phyloP scores from a whole-genome alignment of 2,329 filamentous ascomycete genomes.

The Trichoderma semiorbis region DNA sequence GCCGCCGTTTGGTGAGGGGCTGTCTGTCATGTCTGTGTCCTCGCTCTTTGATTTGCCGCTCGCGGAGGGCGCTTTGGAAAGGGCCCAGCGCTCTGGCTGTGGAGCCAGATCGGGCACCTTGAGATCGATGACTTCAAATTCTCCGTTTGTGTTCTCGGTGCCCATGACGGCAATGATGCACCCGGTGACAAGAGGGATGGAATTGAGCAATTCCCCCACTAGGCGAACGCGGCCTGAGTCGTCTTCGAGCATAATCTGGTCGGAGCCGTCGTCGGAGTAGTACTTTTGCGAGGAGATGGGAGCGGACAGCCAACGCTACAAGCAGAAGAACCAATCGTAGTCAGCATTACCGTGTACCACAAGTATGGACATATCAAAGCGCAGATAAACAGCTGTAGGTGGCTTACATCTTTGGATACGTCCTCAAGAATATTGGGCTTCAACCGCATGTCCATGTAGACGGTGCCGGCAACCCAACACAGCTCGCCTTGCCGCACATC shows the following conservation, averaged over 20 bases:
- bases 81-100: slow-evolving; percentile 77
- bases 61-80: slow-evolving; percentile 47
- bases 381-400: neutral
- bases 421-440: slow-evolving; percentile 97
- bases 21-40: slow-evolving; percentile 52
- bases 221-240: slow-evolving; percentile 86
- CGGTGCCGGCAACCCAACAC: slow-evolving; percentile 91
- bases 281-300: slow-evolving; percentile 77
- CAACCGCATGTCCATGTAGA: slow-evolving; percentile 95
- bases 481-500: slow-evolving; percentile 94
- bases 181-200: slow-evolving; percentile 78
- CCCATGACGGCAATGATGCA: slow-evolving; percentile 93
- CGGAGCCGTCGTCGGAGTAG: slow-evolving; percentile 54
- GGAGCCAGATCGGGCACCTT: slow-evolving; percentile 82
- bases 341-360: neutral
- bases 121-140: slow-evolving; percentile 88
- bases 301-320: slow-evolving; percentile 83
- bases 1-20: slow-evolving; percentile 21
- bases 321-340: neutral
- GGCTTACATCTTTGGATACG: slow-evolving; percentile 78
- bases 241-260: slow-evolving; percentile 86
- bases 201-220: slow-evolving; percentile 65
- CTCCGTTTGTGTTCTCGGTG: slow-evolving; percentile 86
- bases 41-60: slow-evolving; percentile 38
- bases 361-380: neutral